Percentiles rank a stretch among this genome's conserved stretches.
phyloP scores from a whole-genome alignment of 768 basidiomycete genomes.

The Calocybe gangraenosa region DNA sequence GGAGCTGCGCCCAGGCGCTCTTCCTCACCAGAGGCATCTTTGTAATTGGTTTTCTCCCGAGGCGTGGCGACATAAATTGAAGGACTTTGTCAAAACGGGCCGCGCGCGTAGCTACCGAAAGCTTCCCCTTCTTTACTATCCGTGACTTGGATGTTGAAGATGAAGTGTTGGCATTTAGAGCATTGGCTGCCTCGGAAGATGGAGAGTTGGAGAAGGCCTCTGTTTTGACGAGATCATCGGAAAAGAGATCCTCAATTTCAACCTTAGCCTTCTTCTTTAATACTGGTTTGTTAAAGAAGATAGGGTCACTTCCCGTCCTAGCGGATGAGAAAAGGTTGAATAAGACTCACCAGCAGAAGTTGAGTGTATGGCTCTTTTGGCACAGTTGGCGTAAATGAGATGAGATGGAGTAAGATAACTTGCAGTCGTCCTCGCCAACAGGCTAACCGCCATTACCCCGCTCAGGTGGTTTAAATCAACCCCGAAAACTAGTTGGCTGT shows the following conservation, averaged over 20 bases:
- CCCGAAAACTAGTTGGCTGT: too few species aligned
- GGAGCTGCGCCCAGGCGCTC: conserved; percentile 45
- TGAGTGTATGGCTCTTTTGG: conserved; percentile 5
- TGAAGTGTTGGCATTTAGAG: neutral
- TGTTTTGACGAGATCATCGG: neutral
- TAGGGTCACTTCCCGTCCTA: neutral
- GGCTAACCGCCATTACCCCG: conserved; percentile 9
- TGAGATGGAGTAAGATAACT: neutral
- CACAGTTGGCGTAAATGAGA: neutral
- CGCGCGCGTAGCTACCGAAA: neutral
- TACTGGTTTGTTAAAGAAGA: conserved; percentile 4
- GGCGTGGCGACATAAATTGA: conserved; percentile 17
- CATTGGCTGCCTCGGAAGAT: neutral
- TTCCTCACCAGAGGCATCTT: conserved; percentile 34
- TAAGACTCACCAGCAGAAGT: conserved; percentile 9
- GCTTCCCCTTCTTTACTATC: neutral
- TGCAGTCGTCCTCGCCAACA: conserved; percentile 4
- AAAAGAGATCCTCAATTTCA: conserved; percentile 13
- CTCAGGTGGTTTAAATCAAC: too few species aligned
- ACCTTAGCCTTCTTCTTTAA: conserved; percentile 8
- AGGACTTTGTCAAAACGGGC: neutral
- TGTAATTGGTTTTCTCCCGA: conserved; percentile 34
- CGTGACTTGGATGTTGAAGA: neutral
- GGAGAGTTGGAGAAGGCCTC: conserved; percentile 4
- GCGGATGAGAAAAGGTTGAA: neutral